These are phyloP conservation scores for Akanthomyces lecanii DNA, from an alignment of 2,329 filamentous ascomycete genomes.

Conservation along the genomic window DNA sequence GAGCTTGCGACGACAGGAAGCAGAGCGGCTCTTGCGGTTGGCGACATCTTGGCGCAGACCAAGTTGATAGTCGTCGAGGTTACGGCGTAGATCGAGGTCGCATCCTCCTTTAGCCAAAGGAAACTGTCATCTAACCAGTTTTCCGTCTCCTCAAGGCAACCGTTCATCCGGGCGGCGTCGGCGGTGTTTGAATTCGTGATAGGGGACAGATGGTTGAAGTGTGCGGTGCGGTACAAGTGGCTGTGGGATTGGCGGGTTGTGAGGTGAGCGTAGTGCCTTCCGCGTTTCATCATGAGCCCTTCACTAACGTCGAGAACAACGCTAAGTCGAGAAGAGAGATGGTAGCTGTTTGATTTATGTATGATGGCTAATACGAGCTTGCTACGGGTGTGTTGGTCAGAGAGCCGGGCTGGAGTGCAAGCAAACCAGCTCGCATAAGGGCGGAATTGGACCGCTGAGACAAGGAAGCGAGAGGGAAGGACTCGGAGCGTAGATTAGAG, in stretches of 20 bases:
- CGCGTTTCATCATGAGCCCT: constrained; percentile 25
- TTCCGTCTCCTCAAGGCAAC: constrained; percentile 32
- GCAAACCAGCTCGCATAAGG: constrained; percentile 11
- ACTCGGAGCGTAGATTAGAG: constrained; percentile 12
- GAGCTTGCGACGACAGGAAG: constrained; percentile 65
- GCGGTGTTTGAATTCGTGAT: constrained; percentile 25
- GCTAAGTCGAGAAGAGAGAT: constrained; percentile 25
- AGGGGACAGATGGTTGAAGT: constrained; percentile 16
- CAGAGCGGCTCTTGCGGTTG: constrained; percentile 43
- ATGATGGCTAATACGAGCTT: constrained; percentile 3
- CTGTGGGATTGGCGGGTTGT: neutral
- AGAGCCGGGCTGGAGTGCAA: constrained; percentile 4
- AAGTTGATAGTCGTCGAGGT: constrained; percentile 66
- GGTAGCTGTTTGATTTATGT: constrained; percentile 1
- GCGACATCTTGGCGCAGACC: constrained; percentile 51
- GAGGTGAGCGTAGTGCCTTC: constrained; percentile 25
- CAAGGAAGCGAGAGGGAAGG: neutral
- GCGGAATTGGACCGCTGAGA: constrained; percentile 10
- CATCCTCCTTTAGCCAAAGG: constrained; percentile 69
- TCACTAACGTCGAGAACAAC: constrained; percentile 34
- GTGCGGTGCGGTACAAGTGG: constrained; percentile 9
- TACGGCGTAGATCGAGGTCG: constrained; percentile 64
- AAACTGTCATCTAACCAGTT: constrained; percentile 63
- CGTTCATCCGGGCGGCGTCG: constrained; percentile 19
- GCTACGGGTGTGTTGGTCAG: neutral